Base-by-base conservation (phyloP, 78 protist species). In the Dictyostelium brefeldianum region DNA sequence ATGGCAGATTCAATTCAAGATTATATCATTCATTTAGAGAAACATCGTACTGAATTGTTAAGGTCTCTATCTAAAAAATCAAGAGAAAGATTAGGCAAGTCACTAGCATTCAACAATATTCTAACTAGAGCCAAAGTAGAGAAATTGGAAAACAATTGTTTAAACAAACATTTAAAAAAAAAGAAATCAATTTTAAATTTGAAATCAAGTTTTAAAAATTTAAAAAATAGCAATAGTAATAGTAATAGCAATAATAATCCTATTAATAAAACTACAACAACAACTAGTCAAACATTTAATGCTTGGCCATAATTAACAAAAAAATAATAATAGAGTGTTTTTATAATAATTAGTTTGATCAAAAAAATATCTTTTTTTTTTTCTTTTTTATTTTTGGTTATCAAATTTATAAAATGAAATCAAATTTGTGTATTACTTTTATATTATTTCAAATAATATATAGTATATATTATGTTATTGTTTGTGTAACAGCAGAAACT, bases 11-110 rank as follows among this genome's bases (percentile, higher is more conserved):
- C 75, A 4, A 31, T 31, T 17, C 10, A 27, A 0, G 75, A 67
- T 15, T 67, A 31, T 67, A 67, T 67, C 20, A 31, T 67, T 25
- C 75, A 67, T 29, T 67, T 67, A 29, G 75, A 67, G 22, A 67
- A 31, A 67, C 75, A 67, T 31, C 47, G 75, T 17, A 31, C 25
- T 14, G 75, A 67, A 14, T 27, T 67, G 25, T 6, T 67, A 31
- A 67, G 17, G 31, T 67, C 75, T 29, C 27, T 67, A 9, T 67
- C 75, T 1, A 67, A 67, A 31, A 67, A 67, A 31, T 31, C 43
- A 1, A 67, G 75, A 67, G 75, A 67, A 14, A 67, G 48, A 17
- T 31, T 67, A 67, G 75, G 31, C 17, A 67, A 15, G 17, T 27
- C 46, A 29, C 15, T 67, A 6, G 0, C 17, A 15, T 67, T 67